These are phyloP conservation scores for Talaromyces funiculosus DNA, from an alignment of 2,329 filamentous ascomycete species.

Conservation along the genomic window DNA sequence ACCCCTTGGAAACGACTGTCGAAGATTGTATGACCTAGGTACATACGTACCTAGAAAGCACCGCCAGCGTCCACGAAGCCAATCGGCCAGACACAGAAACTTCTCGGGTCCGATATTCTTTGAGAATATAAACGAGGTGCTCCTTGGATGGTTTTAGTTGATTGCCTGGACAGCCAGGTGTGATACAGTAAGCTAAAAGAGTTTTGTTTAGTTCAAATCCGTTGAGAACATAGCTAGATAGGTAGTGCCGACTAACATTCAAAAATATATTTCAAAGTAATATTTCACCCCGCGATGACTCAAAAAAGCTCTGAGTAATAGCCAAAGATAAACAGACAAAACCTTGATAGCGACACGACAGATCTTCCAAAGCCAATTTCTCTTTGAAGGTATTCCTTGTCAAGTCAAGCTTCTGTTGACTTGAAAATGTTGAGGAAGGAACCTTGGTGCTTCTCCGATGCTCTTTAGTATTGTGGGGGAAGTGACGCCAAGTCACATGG, in stretches of 20 bases:
- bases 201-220: background rate
- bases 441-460: background rate
- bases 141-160: background rate
- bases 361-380: background rate
- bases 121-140: background rate
- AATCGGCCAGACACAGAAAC: background rate
- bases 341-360: background rate
- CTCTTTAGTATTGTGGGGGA: slow-evolving; percentile 15
- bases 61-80: background rate
- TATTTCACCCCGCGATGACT: background rate
- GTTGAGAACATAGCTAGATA: background rate
- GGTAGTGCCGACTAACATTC: background rate
- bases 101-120: background rate
- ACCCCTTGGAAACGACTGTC: background rate
- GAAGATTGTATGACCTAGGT: background rate
- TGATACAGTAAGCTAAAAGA: background rate
- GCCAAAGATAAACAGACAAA: background rate
- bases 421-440: background rate
- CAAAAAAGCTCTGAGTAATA: too few relatives aligned
- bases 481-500: slow-evolving; percentile 30
- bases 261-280: background rate
- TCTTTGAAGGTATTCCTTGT: background rate
- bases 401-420: background rate
- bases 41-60: background rate
- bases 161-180: background rate